Evolutionary conservation across 2,329 filamentous ascomycete genomes (phyloP).

Genomic region (Mollisiaceae sp.): DNA sequence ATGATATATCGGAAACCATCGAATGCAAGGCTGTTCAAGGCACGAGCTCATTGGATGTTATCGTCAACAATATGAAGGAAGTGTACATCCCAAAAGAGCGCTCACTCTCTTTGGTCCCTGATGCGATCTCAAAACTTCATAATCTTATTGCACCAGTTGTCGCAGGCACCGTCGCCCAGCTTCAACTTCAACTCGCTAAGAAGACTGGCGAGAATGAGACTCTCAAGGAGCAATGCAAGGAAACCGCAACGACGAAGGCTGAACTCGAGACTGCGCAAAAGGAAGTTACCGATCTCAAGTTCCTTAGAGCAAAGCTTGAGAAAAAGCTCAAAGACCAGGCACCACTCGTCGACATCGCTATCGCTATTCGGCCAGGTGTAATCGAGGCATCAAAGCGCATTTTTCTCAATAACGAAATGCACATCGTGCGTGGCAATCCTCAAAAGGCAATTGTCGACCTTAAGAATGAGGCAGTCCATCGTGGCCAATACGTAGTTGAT

Average conservation of each 20-base stretch:
- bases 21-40: background rate
- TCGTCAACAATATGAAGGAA: background rate
- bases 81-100: background rate
- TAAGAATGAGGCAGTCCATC: conserved; percentile 14
- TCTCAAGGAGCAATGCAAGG: background rate
- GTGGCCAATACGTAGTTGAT: background rate
- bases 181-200: background rate
- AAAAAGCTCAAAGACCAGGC: background rate
- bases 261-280: background rate
- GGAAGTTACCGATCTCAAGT: background rate
- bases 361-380: background rate
- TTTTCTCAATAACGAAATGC: background rate
- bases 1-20: background rate
- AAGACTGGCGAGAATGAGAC: background rate
- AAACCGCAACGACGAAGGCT: background rate
- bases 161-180: background rate
- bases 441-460: background rate
- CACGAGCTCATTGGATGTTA: background rate
- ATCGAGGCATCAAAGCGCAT: background rate
- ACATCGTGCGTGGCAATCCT: background rate
- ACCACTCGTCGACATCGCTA: background rate
- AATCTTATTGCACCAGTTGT: no score
- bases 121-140: background rate
- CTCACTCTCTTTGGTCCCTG: background rate
- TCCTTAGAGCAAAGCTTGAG: background rate